Percentiles rank a stretch among this genome's conserved stretches.
phyloP scores from a whole-genome alignment of 495 filamentous ascomycete genomes.

The Usnea hakonensis region DNA sequence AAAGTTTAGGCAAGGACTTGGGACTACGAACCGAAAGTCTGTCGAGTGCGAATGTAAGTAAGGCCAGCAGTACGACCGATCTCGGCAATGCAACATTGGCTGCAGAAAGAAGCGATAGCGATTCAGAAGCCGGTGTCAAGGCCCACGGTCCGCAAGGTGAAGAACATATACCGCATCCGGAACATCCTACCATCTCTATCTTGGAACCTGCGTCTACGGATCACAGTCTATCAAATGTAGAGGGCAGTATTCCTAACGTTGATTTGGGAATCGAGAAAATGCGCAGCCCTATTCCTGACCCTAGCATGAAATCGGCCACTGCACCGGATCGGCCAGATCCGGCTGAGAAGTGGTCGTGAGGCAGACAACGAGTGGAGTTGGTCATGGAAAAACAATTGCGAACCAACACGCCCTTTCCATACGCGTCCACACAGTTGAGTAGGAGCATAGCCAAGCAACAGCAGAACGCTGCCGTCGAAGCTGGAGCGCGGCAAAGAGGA shows the following conservation, averaged over 20 bases:
- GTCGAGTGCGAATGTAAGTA: constrained; percentile 55
- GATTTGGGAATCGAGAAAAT: constrained; percentile 11
- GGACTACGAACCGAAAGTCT: constrained; percentile 56
- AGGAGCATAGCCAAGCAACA: neutral
- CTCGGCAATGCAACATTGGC: constrained; percentile 46
- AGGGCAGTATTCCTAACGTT: neutral
- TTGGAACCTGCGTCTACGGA: neutral
- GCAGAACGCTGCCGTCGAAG: neutral
- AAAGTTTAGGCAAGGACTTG: constrained; percentile 47
- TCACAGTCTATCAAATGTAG: neutral
- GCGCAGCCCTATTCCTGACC: constrained; percentile 5
- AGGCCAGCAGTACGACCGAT: constrained; percentile 47
- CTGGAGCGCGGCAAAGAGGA: neutral
- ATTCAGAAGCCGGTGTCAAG: constrained; percentile 27
- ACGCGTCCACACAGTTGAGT: neutral
- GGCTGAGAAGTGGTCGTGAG: neutral
- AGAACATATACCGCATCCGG: constrained; percentile 19
- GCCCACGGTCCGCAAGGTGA: constrained; percentile 29
- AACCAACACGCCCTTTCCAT: neutral
- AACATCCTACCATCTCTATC: neutral
- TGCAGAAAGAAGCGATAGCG: constrained; percentile 20
- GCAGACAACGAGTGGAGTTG: neutral
- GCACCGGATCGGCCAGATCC: neutral
- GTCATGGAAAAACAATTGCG: neutral
- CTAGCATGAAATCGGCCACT: neutral